phyloP scores from a whole-genome alignment of 805 yeast species.

The Lipomyces oligophaga region DNA sequence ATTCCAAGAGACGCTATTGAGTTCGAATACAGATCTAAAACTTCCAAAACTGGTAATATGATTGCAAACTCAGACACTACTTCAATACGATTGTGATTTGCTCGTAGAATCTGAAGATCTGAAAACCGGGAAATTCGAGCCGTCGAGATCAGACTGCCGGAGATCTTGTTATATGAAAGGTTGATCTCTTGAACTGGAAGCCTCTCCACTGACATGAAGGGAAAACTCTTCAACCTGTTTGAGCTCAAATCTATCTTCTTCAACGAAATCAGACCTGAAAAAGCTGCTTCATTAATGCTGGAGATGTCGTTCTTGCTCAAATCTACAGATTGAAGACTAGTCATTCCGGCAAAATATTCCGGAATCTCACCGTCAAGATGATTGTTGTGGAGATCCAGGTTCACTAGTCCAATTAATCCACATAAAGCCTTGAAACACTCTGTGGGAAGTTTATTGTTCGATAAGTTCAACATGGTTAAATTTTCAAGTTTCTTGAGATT shows the following conservation, averaged over 20 bases:
- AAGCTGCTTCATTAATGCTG: conserved; percentile 4
- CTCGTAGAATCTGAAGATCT: conserved; percentile 13
- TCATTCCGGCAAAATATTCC: conserved; percentile 4
- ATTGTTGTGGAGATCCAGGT: conserved; percentile 19
- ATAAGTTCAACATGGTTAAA: conserved; percentile 5
- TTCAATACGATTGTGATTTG: conserved; percentile 19
- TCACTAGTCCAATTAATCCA: conserved; percentile 7
- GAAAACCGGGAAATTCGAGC: conserved; percentile 21
- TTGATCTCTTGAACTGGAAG: conserved; percentile 12
- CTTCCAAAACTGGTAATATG: conserved; percentile 22
- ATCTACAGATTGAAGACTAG: conserved; percentile 8
- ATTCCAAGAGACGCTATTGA: conserved; percentile 18
- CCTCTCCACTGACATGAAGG: conserved; percentile 14
- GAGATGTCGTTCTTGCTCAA: conserved; percentile 17
- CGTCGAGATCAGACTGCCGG: conserved; percentile 21
- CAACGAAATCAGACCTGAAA: conserved; percentile 9
- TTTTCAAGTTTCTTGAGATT: conserved; percentile 3
- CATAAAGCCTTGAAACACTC: conserved; percentile 6
- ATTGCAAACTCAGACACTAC: conserved; percentile 26
- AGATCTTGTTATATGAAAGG: conserved; percentile 15
- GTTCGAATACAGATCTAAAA: conserved; percentile 18
- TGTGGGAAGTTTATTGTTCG: conserved; percentile 16
- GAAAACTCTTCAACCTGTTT: conserved; percentile 19
- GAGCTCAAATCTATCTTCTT: conserved; percentile 2
- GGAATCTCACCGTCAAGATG: conserved; percentile 23